phyloP scores from a whole-genome alignment of 371 early-diverging fungal species.

The Mortierella polycephala region DNA sequence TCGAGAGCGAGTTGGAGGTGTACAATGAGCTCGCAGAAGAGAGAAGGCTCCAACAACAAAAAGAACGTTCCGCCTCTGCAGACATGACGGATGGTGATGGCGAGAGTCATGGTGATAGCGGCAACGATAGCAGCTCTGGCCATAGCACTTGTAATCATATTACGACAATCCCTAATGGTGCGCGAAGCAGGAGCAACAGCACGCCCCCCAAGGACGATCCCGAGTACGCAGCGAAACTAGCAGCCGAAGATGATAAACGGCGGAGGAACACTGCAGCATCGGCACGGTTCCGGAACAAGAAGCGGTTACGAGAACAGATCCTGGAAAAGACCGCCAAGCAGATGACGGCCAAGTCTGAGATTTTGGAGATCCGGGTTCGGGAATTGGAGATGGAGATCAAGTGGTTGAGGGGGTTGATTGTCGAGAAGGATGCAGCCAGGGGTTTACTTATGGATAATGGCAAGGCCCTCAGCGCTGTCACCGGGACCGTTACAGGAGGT shows the following conservation, averaged over 20 bases:
- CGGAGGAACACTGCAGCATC: slow-evolving; percentile 95
- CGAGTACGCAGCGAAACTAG: slow-evolving; percentile 22
- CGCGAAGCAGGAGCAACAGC: slow-evolving; percentile 18
- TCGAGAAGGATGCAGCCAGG: slow-evolving; percentile 74
- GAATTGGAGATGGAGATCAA: slow-evolving; percentile 91
- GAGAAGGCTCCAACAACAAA: slow-evolving; percentile 12
- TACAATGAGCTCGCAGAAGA: slow-evolving; percentile 40
- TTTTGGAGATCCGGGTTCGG: slow-evolving; percentile 76
- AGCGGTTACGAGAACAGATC: slow-evolving; percentile 87
- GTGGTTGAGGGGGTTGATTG: slow-evolving; percentile 87
- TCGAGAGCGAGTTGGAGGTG: slow-evolving; percentile 36
- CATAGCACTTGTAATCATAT: background rate
- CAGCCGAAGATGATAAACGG: slow-evolving; percentile 85
- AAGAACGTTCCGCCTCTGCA: slow-evolving; percentile 2
- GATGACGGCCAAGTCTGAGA: slow-evolving; percentile 80
- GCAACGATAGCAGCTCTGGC: background rate
- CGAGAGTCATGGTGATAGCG: background rate
- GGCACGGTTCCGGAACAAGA: slow-evolving; percentile 96
- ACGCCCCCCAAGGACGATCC: slow-evolving; percentile 19
- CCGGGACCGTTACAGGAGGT: too few relatives aligned
- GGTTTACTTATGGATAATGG: slow-evolving; percentile 4
- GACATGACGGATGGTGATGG: slow-evolving; percentile 25
- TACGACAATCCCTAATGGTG: too few relatives aligned
- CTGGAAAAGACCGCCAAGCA: slow-evolving; percentile 85
- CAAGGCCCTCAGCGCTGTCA: background rate